Conservation (phyloP, 2,329 filamentous ascomycete species). For the Aspergillus thermomutatus region DNA sequence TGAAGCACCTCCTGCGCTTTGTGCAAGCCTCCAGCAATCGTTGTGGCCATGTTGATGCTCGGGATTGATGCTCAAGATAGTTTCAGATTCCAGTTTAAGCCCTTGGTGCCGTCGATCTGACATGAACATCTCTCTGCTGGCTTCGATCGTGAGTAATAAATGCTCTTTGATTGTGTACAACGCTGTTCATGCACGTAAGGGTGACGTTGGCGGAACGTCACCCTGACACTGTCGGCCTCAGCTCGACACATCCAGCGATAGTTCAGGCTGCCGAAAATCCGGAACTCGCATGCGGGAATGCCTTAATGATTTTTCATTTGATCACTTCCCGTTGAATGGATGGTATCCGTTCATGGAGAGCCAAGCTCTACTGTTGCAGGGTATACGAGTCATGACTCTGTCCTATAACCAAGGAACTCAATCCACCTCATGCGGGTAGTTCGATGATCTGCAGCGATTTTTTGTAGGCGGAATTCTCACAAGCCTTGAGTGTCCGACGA, state of each 20-base stretch:
- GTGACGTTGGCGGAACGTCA: conserved; percentile 10
- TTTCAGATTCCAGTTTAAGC: not conserved
- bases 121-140: not conserved
- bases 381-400: not conserved
- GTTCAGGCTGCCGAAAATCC: not conserved
- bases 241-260: not conserved
- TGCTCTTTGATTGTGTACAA: not conserved
- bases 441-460: not conserved
- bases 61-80: not conserved
- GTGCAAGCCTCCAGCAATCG: conserved; percentile 26
- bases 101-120: not conserved
- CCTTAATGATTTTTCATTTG: not conserved
- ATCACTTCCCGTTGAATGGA: not conserved
- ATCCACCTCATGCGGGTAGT: not conserved
- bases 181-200: conserved; percentile 1
- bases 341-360: not conserved
- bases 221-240: conserved; percentile 1
- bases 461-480: not conserved
- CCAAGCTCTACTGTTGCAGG: not conserved
- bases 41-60: conserved; percentile 21
- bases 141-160: not conserved
- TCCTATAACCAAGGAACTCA: not conserved
- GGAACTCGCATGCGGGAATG: not conserved
- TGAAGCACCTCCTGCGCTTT: conserved; percentile 27
- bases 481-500: not conserved